These are phyloP conservation scores for Actinomortierella wolfii DNA, from an alignment of 371 early-diverging fungal species.

Conservation along the genomic window DNA sequence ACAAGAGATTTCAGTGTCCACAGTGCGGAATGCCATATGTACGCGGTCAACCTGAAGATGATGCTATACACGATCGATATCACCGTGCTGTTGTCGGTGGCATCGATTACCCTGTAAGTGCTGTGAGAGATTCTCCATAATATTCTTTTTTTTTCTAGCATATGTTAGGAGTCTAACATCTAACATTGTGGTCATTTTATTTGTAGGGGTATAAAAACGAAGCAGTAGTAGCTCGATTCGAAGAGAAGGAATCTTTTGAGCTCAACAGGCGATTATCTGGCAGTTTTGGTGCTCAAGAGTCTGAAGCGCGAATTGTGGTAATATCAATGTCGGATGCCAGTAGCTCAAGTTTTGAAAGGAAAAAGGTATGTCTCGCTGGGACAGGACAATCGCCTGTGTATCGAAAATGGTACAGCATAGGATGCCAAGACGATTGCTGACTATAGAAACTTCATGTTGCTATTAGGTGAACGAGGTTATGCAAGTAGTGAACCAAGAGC, in stretches of 20 bases:
- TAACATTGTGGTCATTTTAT: background rate
- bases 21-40: constrained; percentile 49
- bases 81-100: constrained; percentile 45
- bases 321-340: constrained; percentile 26
- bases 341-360: constrained; percentile 27
- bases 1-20: constrained; percentile 38
- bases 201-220: constrained; percentile 47
- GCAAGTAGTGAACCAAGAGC: constrained; percentile 25
- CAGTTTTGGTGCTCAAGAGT: too few species aligned
- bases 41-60: constrained; percentile 46
- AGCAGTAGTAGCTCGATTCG: constrained; percentile 25
- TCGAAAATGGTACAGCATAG: too few species aligned
- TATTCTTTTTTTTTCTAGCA: constrained; percentile 1
- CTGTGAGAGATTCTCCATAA: too few species aligned
- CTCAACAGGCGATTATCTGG: too few species aligned
- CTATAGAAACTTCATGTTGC: too few species aligned
- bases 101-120: constrained; percentile 44
- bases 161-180: too few species aligned
- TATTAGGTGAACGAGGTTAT: constrained; percentile 36
- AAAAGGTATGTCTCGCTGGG: constrained; percentile 16
- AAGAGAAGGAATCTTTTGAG: constrained; percentile 7
- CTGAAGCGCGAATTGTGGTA: constrained; percentile 22
- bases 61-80: constrained; percentile 45
- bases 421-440: too few species aligned
- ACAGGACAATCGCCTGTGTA: too few species aligned